Evolutionary conservation across 345 rosid genomes (phyloP).

Genomic region (Cardamine resedifolia): DNA sequence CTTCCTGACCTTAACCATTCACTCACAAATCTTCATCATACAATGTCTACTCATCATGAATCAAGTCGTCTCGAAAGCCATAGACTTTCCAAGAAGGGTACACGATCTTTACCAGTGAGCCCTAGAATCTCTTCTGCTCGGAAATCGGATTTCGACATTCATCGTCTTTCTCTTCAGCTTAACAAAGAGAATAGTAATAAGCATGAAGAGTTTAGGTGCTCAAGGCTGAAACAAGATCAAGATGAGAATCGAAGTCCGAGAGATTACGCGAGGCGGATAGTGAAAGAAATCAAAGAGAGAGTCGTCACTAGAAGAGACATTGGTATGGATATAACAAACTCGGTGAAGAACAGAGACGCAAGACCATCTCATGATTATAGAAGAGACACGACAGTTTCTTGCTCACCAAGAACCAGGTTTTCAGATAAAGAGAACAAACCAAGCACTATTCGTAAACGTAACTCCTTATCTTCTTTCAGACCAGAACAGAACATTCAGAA

Average conservation of each 20-base stretch:
- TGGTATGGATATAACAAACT: constrained; percentile 78
- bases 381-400: constrained; percentile 42
- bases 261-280: constrained; percentile 60
- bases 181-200: constrained; percentile 47
- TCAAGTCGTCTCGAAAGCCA: constrained; percentile 30
- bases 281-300: constrained; percentile 71
- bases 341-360: constrained; percentile 41
- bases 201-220: constrained; percentile 33
- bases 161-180: constrained; percentile 74
- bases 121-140: constrained; percentile 74
- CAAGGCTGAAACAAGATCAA: constrained; percentile 44
- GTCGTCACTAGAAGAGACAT: constrained; percentile 54
- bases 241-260: constrained; percentile 59
- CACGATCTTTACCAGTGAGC: constrained; percentile 69
- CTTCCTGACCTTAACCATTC: constrained; percentile 51
- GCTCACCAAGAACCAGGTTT: constrained; percentile 59
- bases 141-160: constrained; percentile 62
- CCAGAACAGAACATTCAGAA: constrained; percentile 30
- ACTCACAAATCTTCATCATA: constrained; percentile 28
- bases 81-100: constrained; percentile 32
- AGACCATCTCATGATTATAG: constrained; percentile 25
- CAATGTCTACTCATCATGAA: constrained; percentile 24
- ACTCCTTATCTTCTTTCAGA: constrained; percentile 5
- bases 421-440: constrained; percentile 47
- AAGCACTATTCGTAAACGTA: not conserved